A percentile compares a stretch with the other conserved stretches of the same genome.
Conservation (phyloP, 2,329 filamentous ascomycete species). For the Aspergillus udagawae region DNA sequence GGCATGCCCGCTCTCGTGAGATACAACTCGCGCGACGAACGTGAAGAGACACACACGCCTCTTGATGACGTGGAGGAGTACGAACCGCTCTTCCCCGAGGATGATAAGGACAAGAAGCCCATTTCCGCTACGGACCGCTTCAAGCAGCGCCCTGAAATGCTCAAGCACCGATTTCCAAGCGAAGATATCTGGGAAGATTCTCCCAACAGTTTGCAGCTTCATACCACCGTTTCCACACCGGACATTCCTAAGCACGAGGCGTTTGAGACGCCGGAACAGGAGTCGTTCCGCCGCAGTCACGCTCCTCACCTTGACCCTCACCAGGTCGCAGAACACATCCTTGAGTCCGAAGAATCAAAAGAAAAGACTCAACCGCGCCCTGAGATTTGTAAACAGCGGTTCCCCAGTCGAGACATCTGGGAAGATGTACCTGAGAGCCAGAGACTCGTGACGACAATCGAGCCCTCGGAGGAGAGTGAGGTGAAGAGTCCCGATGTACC, state of each 20-base stretch:
- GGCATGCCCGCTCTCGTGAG: slow-evolving; percentile 50
- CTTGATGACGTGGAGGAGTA: slow-evolving; percentile 90
- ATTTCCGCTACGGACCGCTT: slow-evolving; percentile 53
- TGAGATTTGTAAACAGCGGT: slow-evolving; percentile 59
- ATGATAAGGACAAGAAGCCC: slow-evolving; percentile 59
- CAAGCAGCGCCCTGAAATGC: slow-evolving; percentile 50
- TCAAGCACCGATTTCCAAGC: slow-evolving; percentile 77
- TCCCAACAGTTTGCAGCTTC: slow-evolving; percentile 73
- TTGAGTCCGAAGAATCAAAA: slow-evolving; percentile 25
- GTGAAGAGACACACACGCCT: slow-evolving; percentile 58
- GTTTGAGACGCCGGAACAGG: slow-evolving; percentile 47
- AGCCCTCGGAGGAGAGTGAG: slow-evolving; percentile 51
- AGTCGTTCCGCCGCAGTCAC: slow-evolving; percentile 41
- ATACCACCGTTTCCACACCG: slow-evolving; percentile 78
- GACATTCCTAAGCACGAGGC: slow-evolving; percentile 51
- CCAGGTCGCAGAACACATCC: slow-evolving; percentile 31
- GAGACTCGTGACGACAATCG: slow-evolving; percentile 67
- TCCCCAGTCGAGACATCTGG: slow-evolving; percentile 91
- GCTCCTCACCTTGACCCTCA: slow-evolving; percentile 37
- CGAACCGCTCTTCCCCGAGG: slow-evolving; percentile 83
- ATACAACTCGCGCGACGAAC: slow-evolving; percentile 52
- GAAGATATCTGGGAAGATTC: slow-evolving; percentile 97
- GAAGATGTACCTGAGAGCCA: slow-evolving; percentile 87
- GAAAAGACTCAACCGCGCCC: slow-evolving; percentile 43
- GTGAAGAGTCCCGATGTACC: slow-evolving; percentile 37